phyloP scores from a whole-genome alignment of 345 rosid species.

The Anacardium occidentale region DNA sequence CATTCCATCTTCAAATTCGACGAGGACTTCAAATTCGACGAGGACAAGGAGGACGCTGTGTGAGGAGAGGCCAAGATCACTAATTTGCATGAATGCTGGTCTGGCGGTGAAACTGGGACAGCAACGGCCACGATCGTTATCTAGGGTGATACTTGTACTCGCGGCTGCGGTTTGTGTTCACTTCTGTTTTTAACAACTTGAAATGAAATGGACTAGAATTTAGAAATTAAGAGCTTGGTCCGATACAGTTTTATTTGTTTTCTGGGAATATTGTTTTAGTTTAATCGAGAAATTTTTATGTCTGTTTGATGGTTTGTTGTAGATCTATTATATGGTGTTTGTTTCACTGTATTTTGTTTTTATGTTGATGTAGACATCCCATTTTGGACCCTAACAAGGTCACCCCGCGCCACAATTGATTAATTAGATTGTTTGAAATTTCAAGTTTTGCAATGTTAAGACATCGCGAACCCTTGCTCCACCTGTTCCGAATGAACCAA shows the following conservation, averaged over 20 bases:
- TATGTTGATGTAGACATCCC: too few relatives aligned
- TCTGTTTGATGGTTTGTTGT: background rate
- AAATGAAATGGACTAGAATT: background rate
- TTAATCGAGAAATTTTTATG: background rate
- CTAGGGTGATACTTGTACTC: slow-evolving; percentile 92
- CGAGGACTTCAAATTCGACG: slow-evolving; percentile 35
- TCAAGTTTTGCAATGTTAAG: slow-evolving; percentile 92
- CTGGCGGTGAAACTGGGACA: slow-evolving; percentile 97
- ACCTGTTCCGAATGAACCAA: slow-evolving; percentile 86
- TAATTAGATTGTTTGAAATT: background rate
- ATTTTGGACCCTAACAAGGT: too few relatives aligned
- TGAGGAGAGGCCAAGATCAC: slow-evolving; percentile 99
- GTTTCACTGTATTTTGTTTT: background rate
- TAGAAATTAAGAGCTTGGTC: background rate
- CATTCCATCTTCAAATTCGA: slow-evolving; percentile 39
- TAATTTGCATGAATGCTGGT: slow-evolving; percentile 96
- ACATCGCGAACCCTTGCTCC: slow-evolving; percentile 93
- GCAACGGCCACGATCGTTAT: slow-evolving; percentile 98
- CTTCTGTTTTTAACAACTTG: background rate
- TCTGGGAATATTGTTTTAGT: background rate
- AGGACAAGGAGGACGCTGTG: too few relatives aligned
- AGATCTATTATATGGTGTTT: too few relatives aligned
- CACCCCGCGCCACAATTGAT: too few relatives aligned
- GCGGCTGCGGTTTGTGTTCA: slow-evolving; percentile 75
- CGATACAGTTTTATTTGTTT: background rate